A percentile compares a stretch with the other conserved stretches of the same genome.
Conservation (phyloP, 805 yeast species). For the Blastobotrys chiropterorum region DNA sequence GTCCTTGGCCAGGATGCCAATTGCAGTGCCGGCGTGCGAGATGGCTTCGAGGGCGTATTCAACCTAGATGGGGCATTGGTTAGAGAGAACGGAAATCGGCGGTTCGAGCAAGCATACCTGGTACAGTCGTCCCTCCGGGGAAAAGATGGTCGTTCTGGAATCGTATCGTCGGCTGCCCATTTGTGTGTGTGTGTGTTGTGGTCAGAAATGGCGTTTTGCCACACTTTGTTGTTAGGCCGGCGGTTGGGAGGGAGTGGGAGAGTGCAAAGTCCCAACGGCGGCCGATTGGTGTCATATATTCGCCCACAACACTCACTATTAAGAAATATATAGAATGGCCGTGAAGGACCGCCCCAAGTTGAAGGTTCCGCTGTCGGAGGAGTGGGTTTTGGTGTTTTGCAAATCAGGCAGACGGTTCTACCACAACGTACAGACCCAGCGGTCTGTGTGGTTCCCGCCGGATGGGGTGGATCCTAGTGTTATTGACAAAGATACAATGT, state of each 20-base stretch:
- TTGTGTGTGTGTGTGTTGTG: slow-evolving; percentile 4
- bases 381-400: slow-evolving; percentile 41
- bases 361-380: slow-evolving; percentile 20
- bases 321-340: too few relatives aligned
- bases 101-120: slow-evolving; percentile 47
- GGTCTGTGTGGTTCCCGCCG: slow-evolving; percentile 35
- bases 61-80: slow-evolving; percentile 37
- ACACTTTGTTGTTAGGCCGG: slow-evolving; percentile 11
- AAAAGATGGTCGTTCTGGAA: slow-evolving; percentile 95
- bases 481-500: slow-evolving; percentile 29
- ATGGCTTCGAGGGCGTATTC: slow-evolving; percentile 95
- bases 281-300: slow-evolving; percentile 34
- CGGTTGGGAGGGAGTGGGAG: not conserved
- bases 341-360: slow-evolving; percentile 15
- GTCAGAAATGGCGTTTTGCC: slow-evolving; percentile 16
- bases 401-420: slow-evolving; percentile 40
- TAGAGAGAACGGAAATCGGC: not conserved
- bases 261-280: not conserved
- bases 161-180: slow-evolving; percentile 96
- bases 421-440: slow-evolving; percentile 27
- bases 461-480: slow-evolving; percentile 26
- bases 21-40: slow-evolving; percentile 76
- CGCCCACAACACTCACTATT: too few relatives aligned
- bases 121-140: slow-evolving; percentile 97
- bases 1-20: slow-evolving; percentile 67